These are phyloP conservation scores for Paramecium primaurelia DNA, from an alignment of 73 alveolate genomes.

Conservation along the genomic window DNA sequence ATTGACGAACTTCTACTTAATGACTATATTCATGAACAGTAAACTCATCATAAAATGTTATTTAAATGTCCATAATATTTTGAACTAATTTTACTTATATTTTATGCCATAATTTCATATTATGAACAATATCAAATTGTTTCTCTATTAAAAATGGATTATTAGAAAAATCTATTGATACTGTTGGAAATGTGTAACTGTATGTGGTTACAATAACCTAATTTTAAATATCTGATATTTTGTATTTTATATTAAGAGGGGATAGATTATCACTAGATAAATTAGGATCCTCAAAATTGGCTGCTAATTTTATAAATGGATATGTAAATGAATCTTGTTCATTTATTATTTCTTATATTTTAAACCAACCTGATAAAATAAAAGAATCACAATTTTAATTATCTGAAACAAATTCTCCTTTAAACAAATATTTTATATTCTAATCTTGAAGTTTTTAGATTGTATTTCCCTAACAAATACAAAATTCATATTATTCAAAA, in stretches of 20 bases:
- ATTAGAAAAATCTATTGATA: not conserved
- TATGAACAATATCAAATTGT: not conserved
- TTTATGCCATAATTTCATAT: not conserved
- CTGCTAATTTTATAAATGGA: not conserved
- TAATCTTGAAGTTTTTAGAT: not conserved
- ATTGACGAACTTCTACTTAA: not conserved
- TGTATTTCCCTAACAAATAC: not conserved
- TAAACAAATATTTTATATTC: not conserved
- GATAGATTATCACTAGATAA: not conserved
- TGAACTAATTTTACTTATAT: not conserved
- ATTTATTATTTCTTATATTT: not conserved
- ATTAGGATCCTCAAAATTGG: not conserved
- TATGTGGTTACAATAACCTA: not conserved
- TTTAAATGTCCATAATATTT: not conserved
- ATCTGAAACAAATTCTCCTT: not conserved
- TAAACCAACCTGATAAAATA: not conserved
- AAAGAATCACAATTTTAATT: not conserved
- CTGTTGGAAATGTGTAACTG: not conserved
- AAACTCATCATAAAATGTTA: not conserved
- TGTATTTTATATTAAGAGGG: not conserved
- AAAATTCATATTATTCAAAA: not conserved
- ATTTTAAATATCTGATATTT: not conserved
- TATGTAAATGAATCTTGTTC: not conserved
- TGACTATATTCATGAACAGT: not conserved
- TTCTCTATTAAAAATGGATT: not conserved